Conservation (phyloP, 306 rosid species). For the Cucurbita maxima region DNA sequence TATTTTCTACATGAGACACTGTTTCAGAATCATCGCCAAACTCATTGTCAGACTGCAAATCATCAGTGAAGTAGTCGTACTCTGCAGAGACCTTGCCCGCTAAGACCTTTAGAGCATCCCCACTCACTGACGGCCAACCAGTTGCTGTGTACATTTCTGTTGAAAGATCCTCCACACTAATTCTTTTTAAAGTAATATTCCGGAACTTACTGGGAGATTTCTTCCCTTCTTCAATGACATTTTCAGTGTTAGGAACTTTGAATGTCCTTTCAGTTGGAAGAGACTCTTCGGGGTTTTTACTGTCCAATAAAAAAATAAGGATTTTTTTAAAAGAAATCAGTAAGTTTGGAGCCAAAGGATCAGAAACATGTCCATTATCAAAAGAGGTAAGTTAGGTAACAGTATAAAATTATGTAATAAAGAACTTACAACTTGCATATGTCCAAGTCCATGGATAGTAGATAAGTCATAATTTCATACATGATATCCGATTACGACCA, state of each 20-base stretch:
- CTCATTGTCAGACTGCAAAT: slow-evolving; percentile 17
- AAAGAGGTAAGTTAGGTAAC: not conserved
- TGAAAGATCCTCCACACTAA: slow-evolving; percentile 21
- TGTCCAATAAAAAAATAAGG: slow-evolving; percentile 28
- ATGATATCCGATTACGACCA: not conserved
- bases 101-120: slow-evolving; percentile 59
- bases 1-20: slow-evolving; percentile 13
- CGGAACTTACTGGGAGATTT: slow-evolving; percentile 50
- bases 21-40: slow-evolving; percentile 22
- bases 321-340: not conserved
- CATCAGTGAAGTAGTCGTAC: slow-evolving; percentile 37
- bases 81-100: slow-evolving; percentile 86
- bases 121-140: slow-evolving; percentile 95
- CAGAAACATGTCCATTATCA: not conserved
- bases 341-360: not conserved
- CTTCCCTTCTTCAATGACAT: slow-evolving; percentile 65
- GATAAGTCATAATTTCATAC: not conserved
- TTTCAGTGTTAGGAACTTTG: slow-evolving; percentile 62
- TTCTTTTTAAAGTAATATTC: slow-evolving; percentile 34
- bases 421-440: not conserved
- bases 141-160: slow-evolving; percentile 64
- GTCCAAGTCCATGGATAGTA: not conserved
- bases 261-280: slow-evolving; percentile 53
- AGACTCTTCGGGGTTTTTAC: slow-evolving; percentile 38
- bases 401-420: not conserved